Evolutionary conservation across 164 flowering plant species (phyloP).

Genomic region (Taxillus chinensis): DNA sequence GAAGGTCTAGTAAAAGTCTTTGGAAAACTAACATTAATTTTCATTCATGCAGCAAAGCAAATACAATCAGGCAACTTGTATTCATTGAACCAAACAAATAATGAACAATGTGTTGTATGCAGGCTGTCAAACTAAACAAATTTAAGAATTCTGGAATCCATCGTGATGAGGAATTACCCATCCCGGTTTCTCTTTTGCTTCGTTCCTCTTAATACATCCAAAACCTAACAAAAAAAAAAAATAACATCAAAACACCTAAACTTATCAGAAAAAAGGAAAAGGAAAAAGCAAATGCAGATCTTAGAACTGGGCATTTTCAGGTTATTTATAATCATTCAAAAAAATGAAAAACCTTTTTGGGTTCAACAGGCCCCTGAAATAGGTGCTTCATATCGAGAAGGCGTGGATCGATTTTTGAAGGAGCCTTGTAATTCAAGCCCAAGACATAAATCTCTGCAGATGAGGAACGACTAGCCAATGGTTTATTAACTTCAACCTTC

Average conservation of each 20-base stretch:
- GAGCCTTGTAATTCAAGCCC: slow-evolving; percentile 75
- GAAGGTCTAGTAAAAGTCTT: no score
- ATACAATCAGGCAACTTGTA: background rate
- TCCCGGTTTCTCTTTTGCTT: slow-evolving; percentile 87
- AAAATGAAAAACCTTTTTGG: slow-evolving; percentile 47
- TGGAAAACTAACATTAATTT: background rate
- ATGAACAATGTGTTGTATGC: background rate
- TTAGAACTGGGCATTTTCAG: no score
- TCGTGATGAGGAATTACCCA: slow-evolving; percentile 41
- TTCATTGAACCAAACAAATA: background rate
- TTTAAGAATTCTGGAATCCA: background rate
- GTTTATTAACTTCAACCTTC: slow-evolving; percentile 87
- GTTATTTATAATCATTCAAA: no score
- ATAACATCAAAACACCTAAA: background rate
- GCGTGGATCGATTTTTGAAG: slow-evolving; percentile 96
- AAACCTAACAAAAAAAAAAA: slow-evolving; percentile 34
- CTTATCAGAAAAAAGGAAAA: background rate
- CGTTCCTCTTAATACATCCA: slow-evolving; percentile 71
- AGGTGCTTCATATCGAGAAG: slow-evolving; percentile 81
- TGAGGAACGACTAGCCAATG: slow-evolving; percentile 77
- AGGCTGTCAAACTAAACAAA: no score
- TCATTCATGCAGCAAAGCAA: slow-evolving; percentile 1
- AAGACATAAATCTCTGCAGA: slow-evolving; percentile 88
- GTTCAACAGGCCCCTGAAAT: slow-evolving; percentile 57
- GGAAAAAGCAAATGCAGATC: background rate